A percentile compares a stretch with the other conserved stretches of the same genome.
Evolutionary conservation across 805 yeast species (phyloP).

Genomic region (Tetrapisispora taiwanensis): DNA sequence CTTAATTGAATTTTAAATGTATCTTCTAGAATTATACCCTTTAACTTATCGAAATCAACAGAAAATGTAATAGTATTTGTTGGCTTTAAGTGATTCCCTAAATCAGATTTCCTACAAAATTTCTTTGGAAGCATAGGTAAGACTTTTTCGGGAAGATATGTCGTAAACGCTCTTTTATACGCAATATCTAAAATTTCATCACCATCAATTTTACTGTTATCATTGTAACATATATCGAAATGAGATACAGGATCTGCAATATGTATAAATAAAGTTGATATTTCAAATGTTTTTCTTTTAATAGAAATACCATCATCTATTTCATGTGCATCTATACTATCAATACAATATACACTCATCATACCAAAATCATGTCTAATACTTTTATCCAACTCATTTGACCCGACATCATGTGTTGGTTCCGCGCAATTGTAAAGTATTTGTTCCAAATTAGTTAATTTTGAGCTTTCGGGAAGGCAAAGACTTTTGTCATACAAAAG

Average conservation of each 20-base stretch:
- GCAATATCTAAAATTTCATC: constrained; percentile 43
- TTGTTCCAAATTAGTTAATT: constrained; percentile 36
- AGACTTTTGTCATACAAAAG: constrained; percentile 20
- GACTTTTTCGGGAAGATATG: constrained; percentile 60
- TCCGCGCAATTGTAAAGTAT: constrained; percentile 19
- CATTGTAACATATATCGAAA: constrained; percentile 29
- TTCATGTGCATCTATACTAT: constrained; percentile 69
- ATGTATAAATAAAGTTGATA: constrained; percentile 50
- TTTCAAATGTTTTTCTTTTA: constrained; percentile 22
- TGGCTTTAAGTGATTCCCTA: constrained; percentile 34
- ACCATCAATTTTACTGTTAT: neutral
- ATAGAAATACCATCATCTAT: constrained; percentile 89
- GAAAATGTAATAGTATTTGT: constrained; percentile 44
- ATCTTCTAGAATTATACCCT: constrained; percentile 16
- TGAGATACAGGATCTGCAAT: constrained; percentile 83
- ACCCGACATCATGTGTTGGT: neutral
- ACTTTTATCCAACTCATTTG: constrained; percentile 4
- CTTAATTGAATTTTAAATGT: constrained; percentile 34
- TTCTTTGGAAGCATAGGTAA: constrained; percentile 61
- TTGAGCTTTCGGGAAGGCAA: constrained; percentile 38
- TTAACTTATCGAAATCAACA: constrained; percentile 20
- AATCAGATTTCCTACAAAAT: constrained; percentile 41
- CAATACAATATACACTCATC: constrained; percentile 70
- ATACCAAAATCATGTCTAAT: constrained; percentile 34
- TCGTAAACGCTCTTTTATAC: constrained; percentile 48